phyloP scores from a whole-genome alignment of 1,284 basidiomycete genomes.

The Mycena sp. region DNA sequence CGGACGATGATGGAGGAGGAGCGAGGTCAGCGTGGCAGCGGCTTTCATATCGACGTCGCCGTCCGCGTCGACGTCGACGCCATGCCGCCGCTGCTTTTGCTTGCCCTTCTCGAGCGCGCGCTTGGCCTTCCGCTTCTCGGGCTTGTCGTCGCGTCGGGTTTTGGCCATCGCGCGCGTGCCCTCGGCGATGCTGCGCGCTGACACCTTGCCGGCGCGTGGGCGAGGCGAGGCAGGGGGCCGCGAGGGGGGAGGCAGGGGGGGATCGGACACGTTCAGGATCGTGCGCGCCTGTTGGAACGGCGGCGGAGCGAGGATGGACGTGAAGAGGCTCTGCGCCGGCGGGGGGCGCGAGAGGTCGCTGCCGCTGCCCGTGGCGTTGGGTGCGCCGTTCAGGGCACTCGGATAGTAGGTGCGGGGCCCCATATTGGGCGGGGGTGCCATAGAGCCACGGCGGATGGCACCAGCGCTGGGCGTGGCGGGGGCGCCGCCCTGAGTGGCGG shows the following conservation, averaged over 20 bases:
- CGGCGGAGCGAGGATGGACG: conserved; percentile 79
- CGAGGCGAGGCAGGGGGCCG: conserved; percentile 52
- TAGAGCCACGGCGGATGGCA: conserved; percentile 44
- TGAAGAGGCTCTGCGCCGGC: conserved; percentile 67
- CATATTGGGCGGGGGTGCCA: conserved; percentile 59
- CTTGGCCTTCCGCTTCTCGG: conserved; percentile 49
- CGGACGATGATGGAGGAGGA: conserved; percentile 70
- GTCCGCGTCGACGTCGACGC: conserved; percentile 53
- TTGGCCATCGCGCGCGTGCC: conserved; percentile 48
- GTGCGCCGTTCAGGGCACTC: conserved; percentile 39
- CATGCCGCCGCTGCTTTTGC: conserved; percentile 49
- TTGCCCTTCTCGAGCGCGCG: conserved; percentile 60
- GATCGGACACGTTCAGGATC: conserved; percentile 74
- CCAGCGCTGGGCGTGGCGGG: conserved; percentile 35
- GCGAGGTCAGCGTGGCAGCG: conserved; percentile 78
- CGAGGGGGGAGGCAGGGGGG: conserved; percentile 66
- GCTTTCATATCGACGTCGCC: conserved; percentile 81
- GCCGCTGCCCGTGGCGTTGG: conserved; percentile 40
- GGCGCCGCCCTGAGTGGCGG: conserved; percentile 54
- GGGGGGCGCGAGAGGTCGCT: conserved; percentile 31
- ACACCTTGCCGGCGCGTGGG: conserved; percentile 46
- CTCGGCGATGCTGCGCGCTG: conserved; percentile 54
- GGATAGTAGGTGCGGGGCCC: conserved; percentile 55
- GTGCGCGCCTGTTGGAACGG: conserved; percentile 77
- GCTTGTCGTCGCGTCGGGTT: conserved; percentile 41